Conservation (phyloP, 352 stramenopile genomes). For the Pythium pectinolyticum region DNA sequence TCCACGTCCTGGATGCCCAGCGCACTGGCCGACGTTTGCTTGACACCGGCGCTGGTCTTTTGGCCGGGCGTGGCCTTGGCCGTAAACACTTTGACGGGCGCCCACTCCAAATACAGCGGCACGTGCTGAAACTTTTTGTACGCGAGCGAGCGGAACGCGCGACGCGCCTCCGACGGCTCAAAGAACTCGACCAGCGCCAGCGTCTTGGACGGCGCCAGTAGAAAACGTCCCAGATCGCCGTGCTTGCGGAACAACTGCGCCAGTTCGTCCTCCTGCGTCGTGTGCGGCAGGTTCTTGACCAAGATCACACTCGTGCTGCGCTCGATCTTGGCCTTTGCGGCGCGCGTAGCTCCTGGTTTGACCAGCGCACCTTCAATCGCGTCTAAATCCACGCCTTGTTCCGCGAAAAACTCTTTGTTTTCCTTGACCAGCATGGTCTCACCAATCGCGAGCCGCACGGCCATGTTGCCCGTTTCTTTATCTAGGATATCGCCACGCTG, state of each 20-base stretch:
- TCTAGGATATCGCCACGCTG: conserved; percentile 94
- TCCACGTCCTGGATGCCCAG: conserved; percentile 52
- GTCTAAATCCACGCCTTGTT: conserved; percentile 94
- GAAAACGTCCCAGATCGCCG: conserved; percentile 84
- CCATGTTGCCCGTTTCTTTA: conserved; percentile 95
- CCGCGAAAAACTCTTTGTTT: conserved; percentile 96
- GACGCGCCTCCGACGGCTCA: conserved; percentile 93
- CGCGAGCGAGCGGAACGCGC: conserved; percentile 95
- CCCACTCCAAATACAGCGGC: conserved; percentile 99
- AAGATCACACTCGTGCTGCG: conserved; percentile 95
- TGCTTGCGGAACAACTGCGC: conserved; percentile 93
- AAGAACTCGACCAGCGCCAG: conserved; percentile 96
- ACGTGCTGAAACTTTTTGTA: conserved; percentile 99
- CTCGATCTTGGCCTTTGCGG: conserved; percentile 66
- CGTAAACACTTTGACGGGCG: conserved; percentile 87
- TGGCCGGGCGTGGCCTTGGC: conserved; percentile 19
- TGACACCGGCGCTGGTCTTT: conserved; percentile 39
- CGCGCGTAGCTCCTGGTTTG: conserved; percentile 49
- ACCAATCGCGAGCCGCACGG: conserved; percentile 96
- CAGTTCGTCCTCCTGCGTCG: conserved; percentile 92
- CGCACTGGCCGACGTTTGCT: conserved; percentile 34
- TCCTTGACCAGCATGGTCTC: conserved; percentile 98
- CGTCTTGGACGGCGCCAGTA: conserved; percentile 93
- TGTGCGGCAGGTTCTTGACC: conserved; percentile 98
- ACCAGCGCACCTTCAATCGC: conserved; percentile 87